phyloP scores from a whole-genome alignment of 306 rosid genomes.

The Glycine latifolia region DNA sequence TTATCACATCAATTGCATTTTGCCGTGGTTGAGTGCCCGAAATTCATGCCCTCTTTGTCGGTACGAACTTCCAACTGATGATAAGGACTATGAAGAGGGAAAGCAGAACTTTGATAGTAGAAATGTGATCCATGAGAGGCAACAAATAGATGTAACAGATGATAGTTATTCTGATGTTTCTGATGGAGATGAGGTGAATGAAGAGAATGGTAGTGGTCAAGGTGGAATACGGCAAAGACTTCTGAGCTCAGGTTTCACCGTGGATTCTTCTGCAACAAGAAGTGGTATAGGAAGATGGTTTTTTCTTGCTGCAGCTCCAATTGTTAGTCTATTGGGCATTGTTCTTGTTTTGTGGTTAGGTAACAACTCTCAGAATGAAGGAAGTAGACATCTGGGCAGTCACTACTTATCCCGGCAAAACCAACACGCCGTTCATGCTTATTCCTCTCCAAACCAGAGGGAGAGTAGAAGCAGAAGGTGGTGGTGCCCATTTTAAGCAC shows the following conservation, averaged over 20 bases:
- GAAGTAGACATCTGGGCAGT: conserved; percentile 48
- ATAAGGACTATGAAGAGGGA: conserved; percentile 84
- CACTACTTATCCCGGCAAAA: conserved; percentile 47
- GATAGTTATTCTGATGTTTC: conserved; percentile 57
- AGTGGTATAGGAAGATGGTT: conserved; percentile 81
- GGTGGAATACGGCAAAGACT: conserved; percentile 45
- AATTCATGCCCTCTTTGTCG: conserved; percentile 97
- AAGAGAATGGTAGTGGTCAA: conserved; percentile 49
- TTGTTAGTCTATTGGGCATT: conserved; percentile 82
- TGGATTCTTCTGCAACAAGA: conserved; percentile 50
- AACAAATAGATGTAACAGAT: conserved; percentile 52
- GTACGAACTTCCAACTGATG: conserved; percentile 93
- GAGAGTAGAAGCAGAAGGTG: conserved; percentile 83
- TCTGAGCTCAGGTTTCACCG: conserved; percentile 36
- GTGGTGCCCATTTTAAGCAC: conserved; percentile 79
- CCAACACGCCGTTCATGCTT: conserved; percentile 49
- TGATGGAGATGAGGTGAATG: conserved; percentile 56
- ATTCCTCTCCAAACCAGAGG: conserved; percentile 61
- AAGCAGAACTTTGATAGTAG: conserved; percentile 55
- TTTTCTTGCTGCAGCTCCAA: conserved; percentile 87
- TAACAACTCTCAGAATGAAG: conserved; percentile 62
- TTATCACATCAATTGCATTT: conserved; percentile 83
- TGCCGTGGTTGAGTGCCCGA: conserved; percentile 90
- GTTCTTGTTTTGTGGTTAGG: conserved; percentile 89
- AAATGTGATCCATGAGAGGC: conserved; percentile 52